These are phyloP conservation scores for Saccharum spontaneum DNA, from an alignment of 176 grass and related monocot species.

Conservation along the genomic window DNA sequence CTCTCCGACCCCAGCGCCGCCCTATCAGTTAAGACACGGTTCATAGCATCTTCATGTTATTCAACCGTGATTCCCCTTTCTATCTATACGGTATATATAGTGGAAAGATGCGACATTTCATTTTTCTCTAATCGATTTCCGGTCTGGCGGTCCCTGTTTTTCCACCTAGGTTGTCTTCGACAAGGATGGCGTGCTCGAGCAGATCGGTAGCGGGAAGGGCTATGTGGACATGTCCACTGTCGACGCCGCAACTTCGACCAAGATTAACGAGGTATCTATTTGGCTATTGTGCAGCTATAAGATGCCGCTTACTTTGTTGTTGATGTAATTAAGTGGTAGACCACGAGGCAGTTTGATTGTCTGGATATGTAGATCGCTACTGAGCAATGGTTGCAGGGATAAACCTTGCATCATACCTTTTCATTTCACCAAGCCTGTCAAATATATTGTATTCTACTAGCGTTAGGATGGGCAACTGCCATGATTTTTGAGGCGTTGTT, in stretches of 20 bases:
- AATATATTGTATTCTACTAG: background rate
- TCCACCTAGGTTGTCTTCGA: conserved; percentile 81
- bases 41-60: background rate
- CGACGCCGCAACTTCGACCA: conserved; percentile 78
- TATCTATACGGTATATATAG: background rate
- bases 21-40: conserved; percentile 60
- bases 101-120: background rate
- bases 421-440: background rate
- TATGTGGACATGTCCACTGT: conserved; percentile 99
- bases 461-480: background rate
- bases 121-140: background rate
- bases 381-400: background rate
- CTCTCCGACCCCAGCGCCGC: conserved; percentile 90
- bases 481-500: background rate
- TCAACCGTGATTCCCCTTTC: background rate
- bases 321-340: background rate
- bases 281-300: background rate
- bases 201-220: conserved; percentile 74
- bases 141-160: background rate
- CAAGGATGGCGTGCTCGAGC: conserved; percentile 90
- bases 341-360: background rate
- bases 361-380: background rate
- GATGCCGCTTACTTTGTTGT: background rate
- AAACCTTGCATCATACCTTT: background rate
- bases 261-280: conserved; percentile 68